Conservation (phyloP, 2,329 filamentous ascomycete genomes). For the Fusarium sp. region DNA sequence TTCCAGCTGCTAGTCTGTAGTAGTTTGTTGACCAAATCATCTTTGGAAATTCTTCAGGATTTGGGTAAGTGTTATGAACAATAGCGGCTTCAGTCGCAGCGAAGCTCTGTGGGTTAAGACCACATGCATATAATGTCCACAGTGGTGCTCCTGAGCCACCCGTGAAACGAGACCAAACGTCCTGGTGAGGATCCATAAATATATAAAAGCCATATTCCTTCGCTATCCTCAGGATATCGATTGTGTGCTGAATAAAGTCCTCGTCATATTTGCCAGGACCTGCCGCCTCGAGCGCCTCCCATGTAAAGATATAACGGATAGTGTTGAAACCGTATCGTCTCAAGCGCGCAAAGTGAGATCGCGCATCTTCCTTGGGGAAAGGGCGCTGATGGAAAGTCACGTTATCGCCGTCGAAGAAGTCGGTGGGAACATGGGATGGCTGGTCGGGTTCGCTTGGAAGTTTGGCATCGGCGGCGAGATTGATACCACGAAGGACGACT, state of each 20-base stretch:
- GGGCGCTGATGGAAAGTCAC: slow-evolving; percentile 90
- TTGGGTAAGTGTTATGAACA: slow-evolving; percentile 92
- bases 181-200: slow-evolving; percentile 99
- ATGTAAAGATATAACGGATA: slow-evolving; percentile 96
- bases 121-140: slow-evolving; percentile 97
- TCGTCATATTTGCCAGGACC: slow-evolving; percentile 95
- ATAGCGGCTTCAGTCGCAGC: slow-evolving; percentile 89
- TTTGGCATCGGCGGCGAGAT: slow-evolving; percentile 91
- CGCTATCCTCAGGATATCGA: slow-evolving; percentile 83
- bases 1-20: slow-evolving; percentile 84
- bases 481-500: slow-evolving; percentile 91
- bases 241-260: slow-evolving; percentile 91
- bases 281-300: slow-evolving; percentile 96
- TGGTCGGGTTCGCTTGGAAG: slow-evolving; percentile 83
- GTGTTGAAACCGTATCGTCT: slow-evolving; percentile 95
- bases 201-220: slow-evolving; percentile 94
- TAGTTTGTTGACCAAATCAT: slow-evolving; percentile 99
- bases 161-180: slow-evolving; percentile 96
- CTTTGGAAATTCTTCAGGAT: slow-evolving; percentile 89
- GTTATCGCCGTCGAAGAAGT: slow-evolving; percentile 93
- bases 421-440: slow-evolving; percentile 80
- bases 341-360: slow-evolving; percentile 85
- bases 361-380: slow-evolving; percentile 84
- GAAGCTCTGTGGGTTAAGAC: slow-evolving; percentile 88
- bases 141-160: slow-evolving; percentile 96